phyloP scores from a whole-genome alignment of 1,284 basidiomycete species.

The Albatrellus sp. region DNA sequence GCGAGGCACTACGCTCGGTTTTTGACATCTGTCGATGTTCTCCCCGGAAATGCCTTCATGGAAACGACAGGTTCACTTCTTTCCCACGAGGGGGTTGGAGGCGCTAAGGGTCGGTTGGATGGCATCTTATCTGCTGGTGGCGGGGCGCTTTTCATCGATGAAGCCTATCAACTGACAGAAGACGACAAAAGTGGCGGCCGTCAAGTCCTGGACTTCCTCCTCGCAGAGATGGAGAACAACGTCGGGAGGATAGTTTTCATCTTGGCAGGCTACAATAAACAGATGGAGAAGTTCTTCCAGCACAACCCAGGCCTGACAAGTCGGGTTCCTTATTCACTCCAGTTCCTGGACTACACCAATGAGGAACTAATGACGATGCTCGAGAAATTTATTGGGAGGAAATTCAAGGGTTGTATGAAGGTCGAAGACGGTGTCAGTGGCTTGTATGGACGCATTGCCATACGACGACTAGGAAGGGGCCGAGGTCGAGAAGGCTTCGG shows the following conservation, averaged over 20 bases:
- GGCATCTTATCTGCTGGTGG: slow-evolving; percentile 37
- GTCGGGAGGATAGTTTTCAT: slow-evolving; percentile 56
- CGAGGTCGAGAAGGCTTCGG: slow-evolving; percentile 47
- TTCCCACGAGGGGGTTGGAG: slow-evolving; percentile 41
- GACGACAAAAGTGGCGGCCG: slow-evolving; percentile 21
- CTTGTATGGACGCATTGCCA: slow-evolving; percentile 41
- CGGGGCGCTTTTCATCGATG: slow-evolving; percentile 54
- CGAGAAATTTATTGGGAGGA: slow-evolving; percentile 30
- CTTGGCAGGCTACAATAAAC: slow-evolving; percentile 50
- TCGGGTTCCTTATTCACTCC: slow-evolving; percentile 45
- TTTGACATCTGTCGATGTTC: slow-evolving; percentile 36
- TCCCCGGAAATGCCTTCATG: slow-evolving; percentile 40
- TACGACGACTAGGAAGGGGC: slow-evolving; percentile 41
- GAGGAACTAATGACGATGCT: slow-evolving; percentile 41
- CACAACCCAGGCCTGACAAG: slow-evolving; percentile 56
- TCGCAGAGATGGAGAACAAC: slow-evolving; percentile 61
- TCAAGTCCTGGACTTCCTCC: slow-evolving; percentile 50
- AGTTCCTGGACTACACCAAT: slow-evolving; percentile 50
- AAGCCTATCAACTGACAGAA: slow-evolving; percentile 49
- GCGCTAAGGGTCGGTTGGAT: slow-evolving; percentile 36
- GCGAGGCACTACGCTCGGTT: slow-evolving; percentile 52
- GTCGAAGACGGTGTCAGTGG: slow-evolving; percentile 42
- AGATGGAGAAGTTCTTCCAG: slow-evolving; percentile 67
- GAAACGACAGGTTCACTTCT: slow-evolving; percentile 52
- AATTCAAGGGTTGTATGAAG: slow-evolving; percentile 36